phyloP scores from a whole-genome alignment of 192 early-diverging fungal species.

The Gaertneriomyces semiglobifer region DNA sequence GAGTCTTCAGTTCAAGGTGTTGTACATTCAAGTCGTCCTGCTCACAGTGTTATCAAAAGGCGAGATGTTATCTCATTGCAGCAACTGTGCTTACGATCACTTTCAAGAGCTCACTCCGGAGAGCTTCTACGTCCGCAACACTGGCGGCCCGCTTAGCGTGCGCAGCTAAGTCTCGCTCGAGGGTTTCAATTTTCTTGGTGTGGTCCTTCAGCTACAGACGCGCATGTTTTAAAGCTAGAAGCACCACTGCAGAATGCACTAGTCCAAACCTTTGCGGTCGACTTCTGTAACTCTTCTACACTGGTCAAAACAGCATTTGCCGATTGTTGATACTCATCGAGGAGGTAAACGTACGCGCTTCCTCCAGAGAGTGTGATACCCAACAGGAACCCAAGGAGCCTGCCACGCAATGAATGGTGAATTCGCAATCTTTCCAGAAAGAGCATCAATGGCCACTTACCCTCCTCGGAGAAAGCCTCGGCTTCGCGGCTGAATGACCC shows the following conservation, averaged over 20 bases:
- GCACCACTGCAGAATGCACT: not conserved
- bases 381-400: slow-evolving; percentile 22
- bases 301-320: slow-evolving; percentile 66
- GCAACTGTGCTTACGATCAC: slow-evolving; percentile 29
- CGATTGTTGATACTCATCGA: slow-evolving; percentile 81
- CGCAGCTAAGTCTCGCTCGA: slow-evolving; percentile 63
- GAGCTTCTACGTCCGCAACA: slow-evolving; percentile 39
- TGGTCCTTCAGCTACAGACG: slow-evolving; percentile 61
- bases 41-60: not conserved
- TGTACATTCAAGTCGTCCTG: slow-evolving; percentile 75
- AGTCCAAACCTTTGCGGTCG: slow-evolving; percentile 65
- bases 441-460: too few relatives aligned
- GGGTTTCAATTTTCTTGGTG: slow-evolving; percentile 70
- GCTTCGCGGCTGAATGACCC: too few relatives aligned
- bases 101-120: slow-evolving; percentile 40
- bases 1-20: slow-evolving; percentile 79
- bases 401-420: not conserved
- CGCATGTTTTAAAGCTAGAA: not conserved
- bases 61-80: not conserved
- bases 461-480: too few relatives aligned
- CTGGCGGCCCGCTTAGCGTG: slow-evolving; percentile 59
- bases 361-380: slow-evolving; percentile 25
- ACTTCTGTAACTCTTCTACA: slow-evolving; percentile 74
- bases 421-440: too few relatives aligned
- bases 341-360: slow-evolving; percentile 75